These are phyloP conservation scores for Sugiyamaella xylanicola DNA, from an alignment of 1,139 yeast species.

Conservation along the genomic window DNA sequence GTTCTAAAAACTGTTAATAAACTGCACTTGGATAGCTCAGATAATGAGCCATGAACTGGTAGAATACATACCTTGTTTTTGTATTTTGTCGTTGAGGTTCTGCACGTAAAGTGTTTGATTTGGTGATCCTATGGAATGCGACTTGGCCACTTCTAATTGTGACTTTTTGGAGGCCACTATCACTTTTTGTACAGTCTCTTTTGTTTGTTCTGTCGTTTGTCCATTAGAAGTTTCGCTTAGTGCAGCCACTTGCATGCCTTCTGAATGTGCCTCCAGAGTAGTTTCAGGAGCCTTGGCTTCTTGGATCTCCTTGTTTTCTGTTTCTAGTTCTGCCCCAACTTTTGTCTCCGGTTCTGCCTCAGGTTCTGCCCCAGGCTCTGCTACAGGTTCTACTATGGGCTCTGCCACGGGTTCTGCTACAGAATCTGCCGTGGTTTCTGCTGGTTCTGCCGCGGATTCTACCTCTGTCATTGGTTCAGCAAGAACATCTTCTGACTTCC, in stretches of 20 bases:
- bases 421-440: no score
- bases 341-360: constrained; percentile 17
- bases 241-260: no score
- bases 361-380: background rate
- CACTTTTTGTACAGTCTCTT: background rate
- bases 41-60: background rate
- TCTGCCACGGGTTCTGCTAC: no score
- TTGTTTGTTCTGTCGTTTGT: background rate
- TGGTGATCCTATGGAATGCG: constrained; percentile 32
- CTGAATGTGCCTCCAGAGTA: no score
- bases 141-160: background rate
- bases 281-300: background rate
- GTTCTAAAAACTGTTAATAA: constrained; percentile 32
- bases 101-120: constrained; percentile 62
- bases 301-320: background rate
- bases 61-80: constrained; percentile 39
- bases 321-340: constrained; percentile 13
- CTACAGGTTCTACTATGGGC: constrained; percentile 1
- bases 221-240: background rate
- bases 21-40: background rate
- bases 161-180: background rate
- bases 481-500: no score
- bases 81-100: constrained; percentile 66
- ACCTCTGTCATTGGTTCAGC: no score
- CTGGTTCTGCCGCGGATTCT: no score